Evolutionary conservation across 805 yeast genomes (phyloP).

Genomic region (Candida odintsovae): DNA sequence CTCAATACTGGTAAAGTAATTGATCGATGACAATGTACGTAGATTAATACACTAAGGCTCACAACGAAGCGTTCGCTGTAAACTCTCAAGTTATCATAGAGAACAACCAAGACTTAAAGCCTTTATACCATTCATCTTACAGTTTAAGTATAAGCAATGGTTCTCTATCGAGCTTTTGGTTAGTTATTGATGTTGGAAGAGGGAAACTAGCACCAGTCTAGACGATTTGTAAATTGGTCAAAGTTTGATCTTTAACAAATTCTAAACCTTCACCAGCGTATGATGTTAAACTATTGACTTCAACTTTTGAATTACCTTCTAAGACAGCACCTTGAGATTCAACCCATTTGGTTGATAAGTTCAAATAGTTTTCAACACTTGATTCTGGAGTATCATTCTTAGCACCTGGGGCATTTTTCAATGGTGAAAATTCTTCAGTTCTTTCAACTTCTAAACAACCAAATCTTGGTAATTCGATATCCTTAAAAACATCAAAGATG

Average conservation of each 20-base stretch:
- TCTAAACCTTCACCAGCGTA: slow-evolving; percentile 73
- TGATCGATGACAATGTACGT: too few species aligned
- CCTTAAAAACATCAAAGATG: slow-evolving; percentile 91
- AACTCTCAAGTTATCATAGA: too few species aligned
- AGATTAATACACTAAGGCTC: too few species aligned
- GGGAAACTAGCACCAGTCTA: too few species aligned
- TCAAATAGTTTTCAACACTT: slow-evolving; percentile 58
- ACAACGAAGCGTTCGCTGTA: too few species aligned
- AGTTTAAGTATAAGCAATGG: too few species aligned
- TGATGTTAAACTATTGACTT: slow-evolving; percentile 70
- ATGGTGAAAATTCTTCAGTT: slow-evolving; percentile 81
- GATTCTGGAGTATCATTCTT: slow-evolving; percentile 80
- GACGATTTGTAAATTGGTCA: slow-evolving; percentile 24
- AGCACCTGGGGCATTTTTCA: slow-evolving; percentile 87
- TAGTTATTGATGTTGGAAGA: too few species aligned
- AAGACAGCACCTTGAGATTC: slow-evolving; percentile 61
- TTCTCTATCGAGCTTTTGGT: too few species aligned
- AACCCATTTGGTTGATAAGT: slow-evolving; percentile 73
- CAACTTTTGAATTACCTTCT: slow-evolving; percentile 47
- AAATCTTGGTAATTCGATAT: slow-evolving; percentile 61
- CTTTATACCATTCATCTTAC: too few species aligned
- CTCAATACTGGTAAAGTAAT: too few species aligned
- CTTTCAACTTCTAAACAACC: slow-evolving; percentile 93
- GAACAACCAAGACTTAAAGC: too few species aligned
- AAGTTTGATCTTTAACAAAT: slow-evolving; percentile 41